These are phyloP conservation scores for Colletotrichum sublineola DNA, from an alignment of 2,329 filamentous ascomycete species.

Conservation along the genomic window DNA sequence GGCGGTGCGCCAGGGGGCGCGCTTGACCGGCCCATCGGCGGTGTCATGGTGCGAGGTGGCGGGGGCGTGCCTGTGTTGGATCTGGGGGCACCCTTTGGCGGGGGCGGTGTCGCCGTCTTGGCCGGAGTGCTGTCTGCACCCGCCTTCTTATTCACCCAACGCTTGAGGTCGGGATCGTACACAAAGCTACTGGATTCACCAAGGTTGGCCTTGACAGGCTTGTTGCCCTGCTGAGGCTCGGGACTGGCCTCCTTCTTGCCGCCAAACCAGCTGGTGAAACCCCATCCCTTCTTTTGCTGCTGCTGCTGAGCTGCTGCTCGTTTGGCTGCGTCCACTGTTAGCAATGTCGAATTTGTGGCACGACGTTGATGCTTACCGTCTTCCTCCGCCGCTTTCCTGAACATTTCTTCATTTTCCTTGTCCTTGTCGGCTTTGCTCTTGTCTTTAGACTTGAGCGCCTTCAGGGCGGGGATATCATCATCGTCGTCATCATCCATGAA, in stretches of 20 bases:
- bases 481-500: constrained; percentile 89
- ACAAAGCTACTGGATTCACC: constrained; percentile 94
- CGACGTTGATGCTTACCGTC: constrained; percentile 65
- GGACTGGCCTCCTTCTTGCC: constrained; percentile 72
- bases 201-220: constrained; percentile 90
- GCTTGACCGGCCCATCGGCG: constrained; percentile 47
- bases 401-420: constrained; percentile 85
- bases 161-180: constrained; percentile 95
- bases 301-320: constrained; percentile 64
- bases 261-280: constrained; percentile 87
- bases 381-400: constrained; percentile 85
- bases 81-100: constrained; percentile 73
- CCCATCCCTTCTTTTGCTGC: constrained; percentile 77
- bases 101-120: constrained; percentile 80
- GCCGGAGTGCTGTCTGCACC: constrained; percentile 72
- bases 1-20: constrained; percentile 44
- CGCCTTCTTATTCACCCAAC: constrained; percentile 97
- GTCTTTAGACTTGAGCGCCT: constrained; percentile 60
- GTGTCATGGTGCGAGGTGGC: constrained; percentile 57
- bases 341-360: constrained; percentile 6
- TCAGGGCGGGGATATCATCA: constrained; percentile 70
- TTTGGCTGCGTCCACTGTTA: constrained; percentile 64
- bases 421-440: constrained; percentile 79
- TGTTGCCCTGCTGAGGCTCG: constrained; percentile 60
- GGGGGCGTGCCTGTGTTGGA: constrained; percentile 67